These are phyloP conservation scores for Geum urbanum DNA, from an alignment of 306 rosid genomes.

Conservation along the genomic window DNA sequence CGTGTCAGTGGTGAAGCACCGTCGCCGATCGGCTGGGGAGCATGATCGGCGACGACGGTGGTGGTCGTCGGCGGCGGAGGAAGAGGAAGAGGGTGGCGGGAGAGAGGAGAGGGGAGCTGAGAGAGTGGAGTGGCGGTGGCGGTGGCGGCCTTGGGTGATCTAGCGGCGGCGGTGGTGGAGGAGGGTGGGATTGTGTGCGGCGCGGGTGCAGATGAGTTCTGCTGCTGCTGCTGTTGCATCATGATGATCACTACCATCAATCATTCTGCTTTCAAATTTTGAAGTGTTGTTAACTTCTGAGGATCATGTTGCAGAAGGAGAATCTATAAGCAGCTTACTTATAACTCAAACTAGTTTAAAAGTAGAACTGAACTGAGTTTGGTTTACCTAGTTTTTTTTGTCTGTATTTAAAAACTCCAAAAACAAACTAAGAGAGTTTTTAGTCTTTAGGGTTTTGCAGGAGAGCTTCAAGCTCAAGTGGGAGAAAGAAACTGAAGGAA, in stretches of 20 bases:
- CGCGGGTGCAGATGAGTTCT: slow-evolving; percentile 61
- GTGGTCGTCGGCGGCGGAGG: slow-evolving; percentile 18
- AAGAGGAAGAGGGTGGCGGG: slow-evolving; percentile 42
- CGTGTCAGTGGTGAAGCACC: slow-evolving; percentile 44
- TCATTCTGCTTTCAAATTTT: slow-evolving; percentile 50
- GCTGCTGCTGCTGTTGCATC: slow-evolving; percentile 74
- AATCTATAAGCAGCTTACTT: too few species aligned
- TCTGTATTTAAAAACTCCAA: too few species aligned
- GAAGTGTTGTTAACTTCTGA: slow-evolving; percentile 9
- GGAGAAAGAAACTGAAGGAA: too few species aligned
- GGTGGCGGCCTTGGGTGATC: slow-evolving; percentile 49
- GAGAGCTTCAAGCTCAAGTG: too few species aligned
- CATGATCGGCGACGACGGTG: slow-evolving; percentile 36
- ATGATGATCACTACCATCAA: slow-evolving; percentile 61
- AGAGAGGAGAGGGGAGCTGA: slow-evolving; percentile 33
- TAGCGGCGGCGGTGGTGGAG: slow-evolving; percentile 42
- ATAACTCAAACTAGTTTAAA: too few species aligned
- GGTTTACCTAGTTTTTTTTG: too few species aligned
- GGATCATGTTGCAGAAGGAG: slow-evolving; percentile 16
- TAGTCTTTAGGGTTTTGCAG: too few species aligned
- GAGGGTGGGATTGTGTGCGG: slow-evolving; percentile 57
- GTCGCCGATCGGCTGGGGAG: slow-evolving; percentile 33
- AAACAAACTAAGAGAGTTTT: too few species aligned
- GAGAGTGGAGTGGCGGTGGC: slow-evolving; percentile 22
- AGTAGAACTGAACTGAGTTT: too few species aligned